A percentile compares a stretch with the other conserved stretches of the same genome.
These are phyloP conservation scores for Aspergillus felis DNA, from an alignment of 2,329 filamentous ascomycete genomes.

Conservation along the genomic window DNA sequence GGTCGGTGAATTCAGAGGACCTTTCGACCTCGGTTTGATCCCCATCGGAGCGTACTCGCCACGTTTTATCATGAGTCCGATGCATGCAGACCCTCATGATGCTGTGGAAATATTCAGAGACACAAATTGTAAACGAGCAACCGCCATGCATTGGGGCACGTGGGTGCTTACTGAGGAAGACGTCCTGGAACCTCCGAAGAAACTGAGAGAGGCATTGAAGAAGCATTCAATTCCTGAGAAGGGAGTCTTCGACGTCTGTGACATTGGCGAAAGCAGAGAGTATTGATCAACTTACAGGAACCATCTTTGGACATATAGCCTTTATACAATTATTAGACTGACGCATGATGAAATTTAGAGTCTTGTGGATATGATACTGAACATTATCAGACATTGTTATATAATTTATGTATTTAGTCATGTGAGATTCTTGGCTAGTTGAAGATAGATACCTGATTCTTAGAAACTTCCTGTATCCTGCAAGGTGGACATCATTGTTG, in stretches of 20 bases:
- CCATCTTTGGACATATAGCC: not conserved
- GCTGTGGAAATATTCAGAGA: slow-evolving; percentile 86
- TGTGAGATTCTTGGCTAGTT: not conserved
- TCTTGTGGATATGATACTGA: not conserved
- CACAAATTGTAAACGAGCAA: slow-evolving; percentile 69
- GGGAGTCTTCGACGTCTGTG: slow-evolving; percentile 76
- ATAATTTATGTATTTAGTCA: not conserved
- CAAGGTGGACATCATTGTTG: not conserved
- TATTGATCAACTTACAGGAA: slow-evolving; percentile 48
- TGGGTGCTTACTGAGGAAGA: slow-evolving; percentile 86
- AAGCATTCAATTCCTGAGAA: slow-evolving; percentile 64
- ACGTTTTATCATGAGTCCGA: slow-evolving; percentile 64
- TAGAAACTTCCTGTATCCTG: not conserved
- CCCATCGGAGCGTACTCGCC: slow-evolving; percentile 83
- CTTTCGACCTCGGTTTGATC: slow-evolving; percentile 87
- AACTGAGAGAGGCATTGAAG: slow-evolving; percentile 68
- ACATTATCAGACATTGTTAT: not conserved
- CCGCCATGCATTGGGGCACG: slow-evolving; percentile 89
- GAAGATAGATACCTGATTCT: not conserved
- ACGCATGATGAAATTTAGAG: not conserved
- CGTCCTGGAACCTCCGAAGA: slow-evolving; percentile 72
- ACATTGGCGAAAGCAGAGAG: slow-evolving; percentile 78
- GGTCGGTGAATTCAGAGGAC: slow-evolving; percentile 74
- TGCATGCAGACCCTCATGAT: slow-evolving; percentile 85
- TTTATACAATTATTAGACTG: not conserved